Base-by-base conservation (phyloP, 1,284 basidiomycete genomes). In the Rhodotorula sp. region DNA sequence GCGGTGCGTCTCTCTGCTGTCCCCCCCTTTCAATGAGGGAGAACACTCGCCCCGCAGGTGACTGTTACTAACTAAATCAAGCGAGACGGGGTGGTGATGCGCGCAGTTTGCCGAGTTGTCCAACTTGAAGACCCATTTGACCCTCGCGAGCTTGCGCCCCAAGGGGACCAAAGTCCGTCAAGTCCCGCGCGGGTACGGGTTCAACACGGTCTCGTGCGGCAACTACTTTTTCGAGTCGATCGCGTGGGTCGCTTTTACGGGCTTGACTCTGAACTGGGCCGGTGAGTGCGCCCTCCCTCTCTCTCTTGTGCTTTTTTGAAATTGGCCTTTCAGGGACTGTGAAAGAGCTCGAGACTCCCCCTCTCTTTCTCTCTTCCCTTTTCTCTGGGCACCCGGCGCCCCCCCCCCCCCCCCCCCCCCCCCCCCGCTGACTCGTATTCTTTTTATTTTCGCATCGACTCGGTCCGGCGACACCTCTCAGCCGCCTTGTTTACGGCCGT, bases 151-250 rank as follows among this genome's bases (percentile, higher is more conserved):
- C 64, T 86, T 99, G 55, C 89, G 96, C 37, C 91, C 93, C 0
- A 85, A 86, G 24, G 90, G 92, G 24, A 88, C 91, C 14, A 88
- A 87, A 69, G 87, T 86, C 68, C 89, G 95, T 68, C 89, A 86
- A 37, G 90, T 97, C 77, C 95, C 96, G 0, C 84, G 85, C 37
- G 95, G 85, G 3, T 92, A 90, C 73, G 92, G 92, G 4, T 99
- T 98, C 82, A 84, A 87, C 69, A 82, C 88, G 53, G 87, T 96
- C 53, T 90, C 91, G 10, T 92, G 88, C 83, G 93, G 96, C 45
- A 98, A 99, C 82, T 99, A 99, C 83, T 89, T 93, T 79, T 98
- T 95, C 79, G 96, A 99, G 82, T 85, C 84, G 44, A 73, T 96
- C 51, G 88, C 84, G 0, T 96, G 95, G 91, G 78, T 85, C 18